Evolutionary conservation across 2,329 filamentous ascomycete species (phyloP).

Genomic region (Botrytis sinoallii): DNA sequence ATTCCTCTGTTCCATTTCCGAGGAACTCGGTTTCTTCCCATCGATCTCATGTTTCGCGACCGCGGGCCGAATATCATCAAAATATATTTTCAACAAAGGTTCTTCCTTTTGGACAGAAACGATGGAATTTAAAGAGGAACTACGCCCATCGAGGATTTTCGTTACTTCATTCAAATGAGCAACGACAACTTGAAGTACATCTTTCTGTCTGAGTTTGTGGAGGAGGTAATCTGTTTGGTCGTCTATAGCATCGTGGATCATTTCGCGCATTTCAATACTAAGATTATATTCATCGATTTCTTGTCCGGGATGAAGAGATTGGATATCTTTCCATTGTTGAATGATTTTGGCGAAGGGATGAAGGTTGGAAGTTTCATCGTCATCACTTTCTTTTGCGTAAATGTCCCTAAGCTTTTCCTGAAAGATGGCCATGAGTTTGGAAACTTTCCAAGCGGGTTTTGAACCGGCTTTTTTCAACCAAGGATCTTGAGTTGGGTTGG

Average conservation of each 20-base stretch:
- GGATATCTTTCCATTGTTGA: conserved; percentile 26
- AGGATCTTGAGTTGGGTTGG: conserved; percentile 54
- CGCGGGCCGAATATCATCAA: conserved; percentile 43
- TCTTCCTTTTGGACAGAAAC: conserved; percentile 48
- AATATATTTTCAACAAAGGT: conserved; percentile 53
- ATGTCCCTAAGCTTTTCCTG: conserved; percentile 28
- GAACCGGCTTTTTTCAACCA: conserved; percentile 45
- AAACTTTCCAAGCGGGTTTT: conserved; percentile 35
- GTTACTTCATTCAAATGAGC: conserved; percentile 37
- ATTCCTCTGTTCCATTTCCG: conserved; percentile 26
- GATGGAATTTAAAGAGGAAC: conserved; percentile 35
- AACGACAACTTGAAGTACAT: conserved; percentile 31
- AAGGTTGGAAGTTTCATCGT: background rate
- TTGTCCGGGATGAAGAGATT: background rate
- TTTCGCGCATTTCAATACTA: conserved; percentile 29
- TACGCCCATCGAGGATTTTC: conserved; percentile 46
- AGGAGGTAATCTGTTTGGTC: conserved; percentile 29
- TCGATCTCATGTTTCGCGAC: conserved; percentile 41
- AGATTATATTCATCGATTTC: conserved; percentile 24
- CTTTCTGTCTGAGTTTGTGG: conserved; percentile 22
- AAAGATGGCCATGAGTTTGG: conserved; percentile 34
- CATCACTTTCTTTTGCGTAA: conserved; percentile 18
- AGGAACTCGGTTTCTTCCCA: conserved; percentile 21
- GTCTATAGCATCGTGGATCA: conserved; percentile 34
- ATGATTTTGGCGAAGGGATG: conserved; percentile 23